Base-by-base conservation (phyloP, 225 moss, liverwort and hornwort genomes). In the Sphagnum tenellum region DNA sequence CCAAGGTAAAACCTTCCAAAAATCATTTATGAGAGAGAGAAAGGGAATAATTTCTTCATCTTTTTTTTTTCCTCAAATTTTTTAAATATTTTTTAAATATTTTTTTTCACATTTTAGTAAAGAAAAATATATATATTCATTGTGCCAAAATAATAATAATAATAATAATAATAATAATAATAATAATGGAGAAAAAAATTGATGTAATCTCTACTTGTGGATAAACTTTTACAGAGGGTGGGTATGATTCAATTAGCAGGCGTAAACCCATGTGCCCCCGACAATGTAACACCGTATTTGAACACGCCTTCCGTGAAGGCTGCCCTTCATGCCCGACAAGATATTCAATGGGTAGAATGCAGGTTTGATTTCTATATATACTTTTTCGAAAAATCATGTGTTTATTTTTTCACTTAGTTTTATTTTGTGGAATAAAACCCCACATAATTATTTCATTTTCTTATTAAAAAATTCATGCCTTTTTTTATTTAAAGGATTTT, bases 241-340 rank as follows among this genome's bases (percentile, higher is more conserved):
- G 78, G 78, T 65, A 79, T 79, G 78, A 62, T 59, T 57, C 65
- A 49, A 49, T 65, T 74, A 53, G 79, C 76, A 64, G 73, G 77
- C 8, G 61, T 78, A 8, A 70, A 82, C 46, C 81, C 81, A 9
- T 82, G 81, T 70, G 69, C 74, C 29, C 76, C 76, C 11, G 78
- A 78, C 64, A 74, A 63, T 46, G 67, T 78, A 46, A 46, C 9
- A 4, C 78, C 67, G 2, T 82, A 82, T 50, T 60, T 82, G 8
- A 82, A 77, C 50, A 62, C 49, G 0, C 72, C 69, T 49, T 50
- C 66, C 54, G 78, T 75, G 55, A 82, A 77, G 64, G 71, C 67
- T 12, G 81, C 75, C 7, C 50, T 82, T 3, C 81, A 82, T 67
- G 78, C 75, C 9, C 69, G 59, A 52, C 56, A 12, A 46, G 69